phyloP scores from a whole-genome alignment of 495 filamentous ascomycete species.

The Talaromyces thailandensis region DNA sequence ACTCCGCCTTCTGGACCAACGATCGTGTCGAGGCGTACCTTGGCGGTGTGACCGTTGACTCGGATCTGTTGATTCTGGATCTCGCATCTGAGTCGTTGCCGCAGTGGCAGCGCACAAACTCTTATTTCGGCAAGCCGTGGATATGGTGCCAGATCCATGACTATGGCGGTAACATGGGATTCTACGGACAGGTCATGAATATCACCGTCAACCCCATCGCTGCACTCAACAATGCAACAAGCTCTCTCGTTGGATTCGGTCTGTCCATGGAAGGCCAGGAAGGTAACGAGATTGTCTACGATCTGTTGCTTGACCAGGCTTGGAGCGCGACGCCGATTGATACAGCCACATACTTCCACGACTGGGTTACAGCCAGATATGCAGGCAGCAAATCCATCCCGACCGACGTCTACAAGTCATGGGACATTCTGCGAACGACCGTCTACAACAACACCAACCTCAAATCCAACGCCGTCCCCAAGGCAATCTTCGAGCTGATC shows the following conservation, averaged over 20 bases:
- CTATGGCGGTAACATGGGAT: slow-evolving; percentile 42
- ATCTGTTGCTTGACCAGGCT: slow-evolving; percentile 41
- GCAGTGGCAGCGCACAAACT: slow-evolving; percentile 42
- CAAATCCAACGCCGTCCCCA: slow-evolving; percentile 29
- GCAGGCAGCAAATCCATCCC: slow-evolving; percentile 24
- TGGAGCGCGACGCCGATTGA: slow-evolving; percentile 36
- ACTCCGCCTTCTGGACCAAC: slow-evolving; percentile 39
- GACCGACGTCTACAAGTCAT: slow-evolving; percentile 29
- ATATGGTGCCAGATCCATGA: slow-evolving; percentile 43
- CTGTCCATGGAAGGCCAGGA: slow-evolving; percentile 43
- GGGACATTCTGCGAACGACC: slow-evolving; percentile 37
- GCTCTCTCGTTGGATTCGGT: slow-evolving; percentile 36
- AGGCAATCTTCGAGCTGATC: slow-evolving; percentile 37
- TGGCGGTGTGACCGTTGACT: slow-evolving; percentile 31
- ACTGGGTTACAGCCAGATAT: slow-evolving; percentile 40
- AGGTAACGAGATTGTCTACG: slow-evolving; percentile 47
- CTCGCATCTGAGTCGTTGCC: slow-evolving; percentile 41
- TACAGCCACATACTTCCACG: slow-evolving; percentile 33
- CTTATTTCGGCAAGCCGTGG: slow-evolving; percentile 46
- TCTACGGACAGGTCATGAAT: slow-evolving; percentile 44
- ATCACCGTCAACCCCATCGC: slow-evolving; percentile 37
- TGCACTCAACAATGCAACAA: slow-evolving; percentile 24
- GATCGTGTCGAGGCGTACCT: slow-evolving; percentile 40
- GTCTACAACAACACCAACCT: slow-evolving; percentile 46
- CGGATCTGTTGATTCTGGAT: slow-evolving; percentile 44